Base-by-base conservation (phyloP, 371 early-diverging fungal genomes). In the Lichtheimia corymbifera region DNA sequence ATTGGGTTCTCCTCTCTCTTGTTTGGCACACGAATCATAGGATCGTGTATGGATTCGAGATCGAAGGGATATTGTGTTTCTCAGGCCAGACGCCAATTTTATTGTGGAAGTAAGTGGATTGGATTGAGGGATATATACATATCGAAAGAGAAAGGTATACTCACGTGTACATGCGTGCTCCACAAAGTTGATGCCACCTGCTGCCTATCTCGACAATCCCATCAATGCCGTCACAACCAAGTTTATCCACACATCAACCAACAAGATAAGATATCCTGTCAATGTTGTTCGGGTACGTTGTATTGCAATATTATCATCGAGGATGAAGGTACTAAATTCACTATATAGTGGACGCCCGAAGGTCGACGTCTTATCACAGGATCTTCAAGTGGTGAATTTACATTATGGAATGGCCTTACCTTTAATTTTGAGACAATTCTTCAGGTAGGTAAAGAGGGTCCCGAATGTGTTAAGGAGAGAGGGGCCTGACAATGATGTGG, bases 391-490 rank as follows among this genome's bases (percentile, higher is more conserved):
- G 99, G 99, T 6, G 99, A 99, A 79, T 98, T 99, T 64, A 99
- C 99, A 0, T 77, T 99, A 44, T 99, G 99, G 99, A 99, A 98
- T 72, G 99, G 99, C 5, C 83, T 97, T 41, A 95, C 96, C 0
- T 99, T 99, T 70, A 99, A 99, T 71, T 99, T 99, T 78, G 99
- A 99, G 70, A 99, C 99, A 2, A 99, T 99, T 70, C 74, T 99
- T 62, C 98, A 99, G 84, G 95, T 90, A 68, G 68, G 45, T 17
- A 5, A 35, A 35, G 35, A 35, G 35, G 35, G 9, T 35, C 35
- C 35, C 6, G 14, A 41, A 44, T 44, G 5, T 15, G 47, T 14
- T 7, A 18, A 60, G 50, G 6, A 55, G 3, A 55, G 12, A 18
- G 18, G 5, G 22, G 42, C 2, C 41, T 55, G 14, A 14, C 20